phyloP scores from a whole-genome alignment of 306 rosid genomes.

The Trichosanthes cucumerina region DNA sequence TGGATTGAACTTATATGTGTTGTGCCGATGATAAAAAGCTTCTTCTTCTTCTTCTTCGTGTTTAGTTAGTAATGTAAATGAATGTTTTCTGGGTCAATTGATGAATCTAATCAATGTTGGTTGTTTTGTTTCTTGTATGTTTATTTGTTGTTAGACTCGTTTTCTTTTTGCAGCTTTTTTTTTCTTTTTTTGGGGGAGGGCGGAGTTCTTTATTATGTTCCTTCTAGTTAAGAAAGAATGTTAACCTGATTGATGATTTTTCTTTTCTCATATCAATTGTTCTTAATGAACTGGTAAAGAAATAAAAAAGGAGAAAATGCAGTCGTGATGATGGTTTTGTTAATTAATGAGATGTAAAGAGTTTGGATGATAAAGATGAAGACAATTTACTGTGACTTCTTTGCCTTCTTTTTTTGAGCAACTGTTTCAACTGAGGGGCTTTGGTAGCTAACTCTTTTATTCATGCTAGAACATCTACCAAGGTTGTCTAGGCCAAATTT shows the following conservation, averaged over 20 bases:
- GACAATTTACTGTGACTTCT: neutral
- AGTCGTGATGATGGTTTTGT: neutral
- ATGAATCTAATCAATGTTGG: neutral
- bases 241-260: neutral
- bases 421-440: neutral
- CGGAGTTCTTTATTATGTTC: neutral
- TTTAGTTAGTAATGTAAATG: neutral
- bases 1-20: neutral
- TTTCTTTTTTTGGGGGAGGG: neutral
- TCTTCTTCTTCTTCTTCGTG: neutral
- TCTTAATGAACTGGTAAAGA: neutral
- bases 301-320: neutral
- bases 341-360: neutral
- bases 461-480: neutral
- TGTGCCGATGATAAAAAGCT: neutral
- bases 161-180: neutral
- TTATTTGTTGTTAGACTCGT: neutral
- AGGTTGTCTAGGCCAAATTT: neutral
- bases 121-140: neutral
- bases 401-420: neutral
- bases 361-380: neutral
- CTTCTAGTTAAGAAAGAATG: neutral
- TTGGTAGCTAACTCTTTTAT: neutral
- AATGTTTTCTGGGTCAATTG: neutral
- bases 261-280: neutral